Evolutionary conservation across 257 asterid genomes (phyloP).

Genomic region (Lithospermum erythrorhizon): DNA sequence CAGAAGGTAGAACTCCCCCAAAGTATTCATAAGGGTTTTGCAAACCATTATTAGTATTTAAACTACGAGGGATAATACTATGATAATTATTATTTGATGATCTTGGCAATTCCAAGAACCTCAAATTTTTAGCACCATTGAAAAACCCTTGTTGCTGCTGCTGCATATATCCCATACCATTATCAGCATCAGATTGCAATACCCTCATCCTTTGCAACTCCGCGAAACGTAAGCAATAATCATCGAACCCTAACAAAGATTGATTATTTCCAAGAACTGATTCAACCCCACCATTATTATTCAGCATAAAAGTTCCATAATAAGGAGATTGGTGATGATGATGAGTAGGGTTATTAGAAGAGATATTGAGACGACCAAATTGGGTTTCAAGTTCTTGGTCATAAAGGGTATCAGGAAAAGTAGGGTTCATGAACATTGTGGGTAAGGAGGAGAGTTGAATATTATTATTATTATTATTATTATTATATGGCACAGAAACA

Average conservation of each 20-base stretch:
- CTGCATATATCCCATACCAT: constrained; percentile 13
- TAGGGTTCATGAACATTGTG: constrained; percentile 2
- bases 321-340: background rate
- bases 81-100: background rate
- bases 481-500: background rate
- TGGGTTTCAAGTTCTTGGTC: constrained; percentile 10
- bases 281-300: background rate
- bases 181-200: constrained; percentile 24
- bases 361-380: constrained; percentile 15
- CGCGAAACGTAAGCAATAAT: background rate
- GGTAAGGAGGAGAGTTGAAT: too few relatives aligned
- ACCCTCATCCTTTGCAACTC: constrained; percentile 25
- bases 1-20: background rate
- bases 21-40: background rate
- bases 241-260: background rate
- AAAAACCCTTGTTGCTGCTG: constrained; percentile 5
- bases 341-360: background rate
- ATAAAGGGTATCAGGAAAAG: background rate
- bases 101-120: background rate
- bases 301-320: background rate
- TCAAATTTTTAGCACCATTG: background rate
- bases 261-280: constrained; percentile 2
- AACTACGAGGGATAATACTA: background rate
- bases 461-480: background rate
- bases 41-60: background rate